Evolutionary conservation across 176 grass and related monocot species (phyloP), one percentile per base, ranked within the genome.

Genomic region (Saccharum officinarum): DNA sequence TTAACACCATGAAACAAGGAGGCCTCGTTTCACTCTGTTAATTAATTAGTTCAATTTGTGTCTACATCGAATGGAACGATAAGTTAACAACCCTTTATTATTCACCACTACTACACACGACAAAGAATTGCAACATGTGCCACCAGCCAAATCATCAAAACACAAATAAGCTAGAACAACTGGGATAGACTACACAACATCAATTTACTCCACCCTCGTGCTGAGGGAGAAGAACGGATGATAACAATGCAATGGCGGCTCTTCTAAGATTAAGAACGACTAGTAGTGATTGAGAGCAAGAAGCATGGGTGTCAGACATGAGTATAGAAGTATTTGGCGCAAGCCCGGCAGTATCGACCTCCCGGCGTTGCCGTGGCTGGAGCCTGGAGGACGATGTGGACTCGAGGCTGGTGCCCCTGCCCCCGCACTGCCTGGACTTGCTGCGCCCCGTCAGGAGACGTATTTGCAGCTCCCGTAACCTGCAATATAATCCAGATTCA

Each of bases 381-480:
- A 17, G 22, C 55, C 73, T 47, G 88, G 73, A 86, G 79, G 80
- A 82, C 0, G 83, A 71, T 22, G 83, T 45, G 73, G 88, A 26
- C 83, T 86, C 2, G 55, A 86, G 79, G 88, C 42, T 45, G 88
- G 73, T 33, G 73, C 79, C 83, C 54, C 64, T 42, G 83, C 50
- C 83, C 54, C 17, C 15, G 73, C 80, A 83, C 84, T 83, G 88
- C 88, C 75, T 31, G 77, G 80, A 67, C 89, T 90, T 87, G 89
- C 84, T 69, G 84, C 89, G 80, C 17, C 63, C 84, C 80, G 80
- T 91, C 89, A 91, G 75, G 80, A 83, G 84, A 84, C 69, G 30
- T 87, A 91, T 5, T 76, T 87, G 89, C 89, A 91, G 6, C 61
- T 80, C 23, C 89, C 89, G 39, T 87, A 91, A 22, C 89, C 84